Conservation (phyloP, 2,329 filamentous ascomycete species). For the Cordyceps pruinosa region DNA sequence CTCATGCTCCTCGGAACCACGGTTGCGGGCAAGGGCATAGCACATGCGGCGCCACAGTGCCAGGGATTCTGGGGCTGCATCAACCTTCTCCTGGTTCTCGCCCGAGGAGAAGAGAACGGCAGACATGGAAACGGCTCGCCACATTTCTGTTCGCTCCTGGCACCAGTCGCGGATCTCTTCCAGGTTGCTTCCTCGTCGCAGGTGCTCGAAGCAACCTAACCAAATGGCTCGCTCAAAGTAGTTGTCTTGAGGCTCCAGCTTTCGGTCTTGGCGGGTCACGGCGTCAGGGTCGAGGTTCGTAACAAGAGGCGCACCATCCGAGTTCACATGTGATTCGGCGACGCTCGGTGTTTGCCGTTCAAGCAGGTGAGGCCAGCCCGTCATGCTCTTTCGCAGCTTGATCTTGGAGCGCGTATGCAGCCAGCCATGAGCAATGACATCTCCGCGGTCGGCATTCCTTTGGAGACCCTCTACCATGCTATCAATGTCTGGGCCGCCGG, state of each 20-base stretch:
- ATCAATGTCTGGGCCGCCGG: constrained; percentile 64
- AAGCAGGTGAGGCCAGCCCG: constrained; percentile 57
- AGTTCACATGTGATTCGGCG: constrained; percentile 48
- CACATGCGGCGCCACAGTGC: constrained; percentile 75
- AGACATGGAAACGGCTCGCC: constrained; percentile 79
- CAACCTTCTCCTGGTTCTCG: constrained; percentile 33
- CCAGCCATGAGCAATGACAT: constrained; percentile 83
- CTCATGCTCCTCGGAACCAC: constrained; percentile 69
- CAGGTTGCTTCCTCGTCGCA: constrained; percentile 74
- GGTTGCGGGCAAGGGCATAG: constrained; percentile 61
- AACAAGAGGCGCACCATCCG: constrained; percentile 59
- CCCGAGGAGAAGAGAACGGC: constrained; percentile 55
- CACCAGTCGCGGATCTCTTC: constrained; percentile 79
- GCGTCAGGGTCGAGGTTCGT: constrained; percentile 92
- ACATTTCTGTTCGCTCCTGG: constrained; percentile 74
- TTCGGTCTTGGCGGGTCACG: constrained; percentile 67
- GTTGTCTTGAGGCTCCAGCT: constrained; percentile 73
- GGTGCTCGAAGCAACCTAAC: constrained; percentile 89
- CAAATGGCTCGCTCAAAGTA: constrained; percentile 87
- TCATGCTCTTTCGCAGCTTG: constrained; percentile 79
- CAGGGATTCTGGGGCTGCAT: constrained; percentile 37
- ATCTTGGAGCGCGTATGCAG: constrained; percentile 84
- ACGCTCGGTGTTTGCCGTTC: constrained; percentile 55
- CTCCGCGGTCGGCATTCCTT: constrained; percentile 67
- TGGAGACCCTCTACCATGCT: constrained; percentile 70